Conservation (phyloP, 305 asterid species). For the Fraxinus nigra region DNA sequence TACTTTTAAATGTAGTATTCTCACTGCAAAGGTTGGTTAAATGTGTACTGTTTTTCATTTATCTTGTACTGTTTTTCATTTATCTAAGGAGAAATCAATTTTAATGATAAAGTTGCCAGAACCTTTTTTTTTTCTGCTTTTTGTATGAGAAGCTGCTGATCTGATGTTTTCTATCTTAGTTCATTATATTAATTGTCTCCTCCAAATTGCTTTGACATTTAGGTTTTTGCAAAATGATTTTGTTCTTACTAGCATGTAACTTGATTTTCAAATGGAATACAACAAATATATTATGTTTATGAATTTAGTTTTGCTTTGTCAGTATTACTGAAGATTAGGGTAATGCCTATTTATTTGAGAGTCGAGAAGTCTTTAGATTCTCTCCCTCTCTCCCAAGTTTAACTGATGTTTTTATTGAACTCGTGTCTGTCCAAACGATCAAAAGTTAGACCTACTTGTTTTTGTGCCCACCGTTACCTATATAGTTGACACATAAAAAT, state of each 20-base stretch:
- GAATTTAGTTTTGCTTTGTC: constrained; percentile 10
- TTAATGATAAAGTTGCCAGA: background rate
- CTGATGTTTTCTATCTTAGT: background rate
- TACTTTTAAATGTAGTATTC: background rate
- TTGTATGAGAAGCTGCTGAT: constrained; percentile 7
- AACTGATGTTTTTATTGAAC: background rate
- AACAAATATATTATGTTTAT: background rate
- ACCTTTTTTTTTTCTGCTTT: background rate
- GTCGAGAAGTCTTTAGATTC: background rate
- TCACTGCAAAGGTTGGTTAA: background rate
- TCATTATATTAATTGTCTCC: background rate
- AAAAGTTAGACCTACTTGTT: background rate
- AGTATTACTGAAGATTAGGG: background rate
- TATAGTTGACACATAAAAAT: background rate
- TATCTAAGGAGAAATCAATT: background rate
- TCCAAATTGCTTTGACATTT: background rate
- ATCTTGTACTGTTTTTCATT: background rate
- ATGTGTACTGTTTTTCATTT: background rate
- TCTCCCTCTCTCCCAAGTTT: background rate
- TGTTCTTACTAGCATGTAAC: background rate
- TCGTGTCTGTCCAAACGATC: background rate
- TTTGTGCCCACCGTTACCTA: background rate
- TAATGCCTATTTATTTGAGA: background rate
- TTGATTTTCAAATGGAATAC: background rate
- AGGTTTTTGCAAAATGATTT: background rate